Evolutionary conservation across 2,329 filamentous ascomycete species (phyloP).

Genomic region (Stylonectria norvegica): DNA sequence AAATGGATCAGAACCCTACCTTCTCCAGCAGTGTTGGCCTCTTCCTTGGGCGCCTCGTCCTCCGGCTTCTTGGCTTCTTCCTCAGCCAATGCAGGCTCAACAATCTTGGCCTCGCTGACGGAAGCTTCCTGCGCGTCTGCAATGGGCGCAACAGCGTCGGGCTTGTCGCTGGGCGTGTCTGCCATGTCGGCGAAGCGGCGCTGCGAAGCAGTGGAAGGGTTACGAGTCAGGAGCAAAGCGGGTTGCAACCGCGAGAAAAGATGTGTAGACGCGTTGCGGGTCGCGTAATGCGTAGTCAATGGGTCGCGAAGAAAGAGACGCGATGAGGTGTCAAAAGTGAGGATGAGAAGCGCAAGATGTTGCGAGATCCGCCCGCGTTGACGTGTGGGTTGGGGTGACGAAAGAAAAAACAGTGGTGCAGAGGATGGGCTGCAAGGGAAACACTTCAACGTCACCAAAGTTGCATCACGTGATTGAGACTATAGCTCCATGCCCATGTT

Average conservation of each 20-base stretch:
- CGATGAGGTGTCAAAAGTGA: slow-evolving; percentile 27
- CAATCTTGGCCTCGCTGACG: slow-evolving; percentile 20
- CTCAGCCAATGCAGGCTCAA: slow-evolving; percentile 19
- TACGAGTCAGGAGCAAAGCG: slow-evolving; percentile 13
- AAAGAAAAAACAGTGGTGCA: slow-evolving; percentile 34
- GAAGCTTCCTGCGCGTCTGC: slow-evolving; percentile 30
- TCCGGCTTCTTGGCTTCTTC: slow-evolving; percentile 24
- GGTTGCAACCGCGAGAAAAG: slow-evolving; percentile 16
- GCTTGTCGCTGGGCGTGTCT: slow-evolving; percentile 36
- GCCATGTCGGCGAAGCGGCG: slow-evolving; percentile 32
- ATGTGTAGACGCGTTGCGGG: slow-evolving; percentile 28
- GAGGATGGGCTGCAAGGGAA: slow-evolving; percentile 31
- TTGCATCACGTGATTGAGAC: slow-evolving; percentile 32
- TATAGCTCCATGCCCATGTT: too few species aligned
- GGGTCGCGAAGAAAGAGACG: slow-evolving; percentile 29
- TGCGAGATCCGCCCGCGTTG: slow-evolving; percentile 31
- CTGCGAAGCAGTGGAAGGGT: slow-evolving; percentile 18
- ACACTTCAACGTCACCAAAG: slow-evolving; percentile 36
- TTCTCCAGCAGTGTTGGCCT: slow-evolving; percentile 26
- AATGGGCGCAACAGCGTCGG: slow-evolving; percentile 33
- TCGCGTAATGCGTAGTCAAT: slow-evolving; percentile 29
- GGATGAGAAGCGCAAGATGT: slow-evolving; percentile 32
- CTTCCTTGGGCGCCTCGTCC: slow-evolving; percentile 18
- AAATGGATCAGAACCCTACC: slow-evolving; percentile 27
- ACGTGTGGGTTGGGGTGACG: slow-evolving; percentile 33